These are phyloP conservation scores for Dalechampia spathulata DNA, from an alignment of 441 rosid species.

Conservation along the genomic window DNA sequence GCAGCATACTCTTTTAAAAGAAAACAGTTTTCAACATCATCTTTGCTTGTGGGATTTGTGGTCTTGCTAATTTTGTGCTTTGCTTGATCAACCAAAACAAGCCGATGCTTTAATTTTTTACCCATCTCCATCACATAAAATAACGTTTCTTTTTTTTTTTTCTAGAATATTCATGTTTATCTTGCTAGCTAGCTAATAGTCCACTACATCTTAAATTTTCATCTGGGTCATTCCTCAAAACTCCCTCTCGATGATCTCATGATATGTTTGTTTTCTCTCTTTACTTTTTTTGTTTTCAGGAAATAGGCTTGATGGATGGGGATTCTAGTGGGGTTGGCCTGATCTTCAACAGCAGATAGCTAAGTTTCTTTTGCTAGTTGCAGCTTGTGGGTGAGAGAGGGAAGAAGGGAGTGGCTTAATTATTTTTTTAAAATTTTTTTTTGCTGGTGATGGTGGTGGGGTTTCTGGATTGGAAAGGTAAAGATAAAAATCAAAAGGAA, in stretches of 20 bases:
- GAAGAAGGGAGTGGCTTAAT: too few relatives aligned
- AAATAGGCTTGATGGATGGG: slow-evolving; percentile 40
- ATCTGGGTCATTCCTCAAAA: slow-evolving; percentile 19
- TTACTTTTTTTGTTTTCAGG: too few relatives aligned
- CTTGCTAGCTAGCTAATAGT: neutral
- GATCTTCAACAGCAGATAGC: slow-evolving; percentile 13
- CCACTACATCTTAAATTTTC: slow-evolving; percentile 14
- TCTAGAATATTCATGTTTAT: slow-evolving; percentile 8
- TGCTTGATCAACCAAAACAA: slow-evolving; percentile 26
- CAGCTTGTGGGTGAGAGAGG: too few relatives aligned
- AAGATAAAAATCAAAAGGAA: neutral
- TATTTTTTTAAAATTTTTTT: too few relatives aligned
- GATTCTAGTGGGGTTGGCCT: slow-evolving; percentile 27
- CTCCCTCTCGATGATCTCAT: too few relatives aligned
- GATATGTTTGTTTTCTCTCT: too few relatives aligned
- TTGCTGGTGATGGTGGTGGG: slow-evolving; percentile 23
- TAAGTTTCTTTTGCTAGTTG: too few relatives aligned
- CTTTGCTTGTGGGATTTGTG: slow-evolving; percentile 33
- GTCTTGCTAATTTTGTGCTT: slow-evolving; percentile 35
- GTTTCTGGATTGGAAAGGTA: slow-evolving; percentile 11
- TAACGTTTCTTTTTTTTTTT: slow-evolving; percentile 29
- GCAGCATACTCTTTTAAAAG: neutral
- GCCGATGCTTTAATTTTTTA: slow-evolving; percentile 29
- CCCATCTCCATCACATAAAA: slow-evolving; percentile 62
- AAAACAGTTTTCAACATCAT: slow-evolving; percentile 15